Evolutionary conservation across 2,329 filamentous ascomycete genomes (phyloP).

Genomic region (Huntiella abstrusa): DNA sequence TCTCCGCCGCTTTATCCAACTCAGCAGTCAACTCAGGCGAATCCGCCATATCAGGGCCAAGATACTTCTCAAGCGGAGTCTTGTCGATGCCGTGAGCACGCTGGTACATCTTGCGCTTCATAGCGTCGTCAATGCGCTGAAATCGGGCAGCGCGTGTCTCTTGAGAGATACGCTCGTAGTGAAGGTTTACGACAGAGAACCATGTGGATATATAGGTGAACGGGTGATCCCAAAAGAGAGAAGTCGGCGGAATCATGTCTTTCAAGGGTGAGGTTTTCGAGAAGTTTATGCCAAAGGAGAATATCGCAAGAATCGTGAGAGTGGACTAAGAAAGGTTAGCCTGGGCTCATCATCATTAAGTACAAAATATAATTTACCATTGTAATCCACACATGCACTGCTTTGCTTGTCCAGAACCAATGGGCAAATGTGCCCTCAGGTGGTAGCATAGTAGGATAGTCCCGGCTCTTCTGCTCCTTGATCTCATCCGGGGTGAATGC

Average conservation of each 20-base stretch:
- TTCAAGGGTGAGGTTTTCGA: constrained; percentile 58
- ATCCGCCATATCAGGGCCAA: constrained; percentile 12
- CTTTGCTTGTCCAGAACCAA: constrained; percentile 63
- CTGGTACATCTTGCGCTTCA: constrained; percentile 70
- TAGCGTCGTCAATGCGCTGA: constrained; percentile 62
- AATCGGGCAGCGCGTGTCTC: constrained; percentile 53
- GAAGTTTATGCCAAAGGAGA: constrained; percentile 65
- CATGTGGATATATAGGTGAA: constrained; percentile 45
- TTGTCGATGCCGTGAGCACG: constrained; percentile 67
- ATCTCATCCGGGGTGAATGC: constrained; percentile 46
- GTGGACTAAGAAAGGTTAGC: constrained; percentile 30
- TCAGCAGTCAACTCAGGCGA: neutral
- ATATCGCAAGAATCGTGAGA: constrained; percentile 47
- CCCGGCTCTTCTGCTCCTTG: constrained; percentile 43
- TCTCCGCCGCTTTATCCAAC: constrained; percentile 8
- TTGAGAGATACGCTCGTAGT: constrained; percentile 51
- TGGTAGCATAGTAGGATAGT: constrained; percentile 82
- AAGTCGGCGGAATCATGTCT: constrained; percentile 55
- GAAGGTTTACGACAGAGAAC: constrained; percentile 55
- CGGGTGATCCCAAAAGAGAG: constrained; percentile 51
- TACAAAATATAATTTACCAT: constrained; percentile 37
- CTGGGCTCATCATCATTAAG: no score
- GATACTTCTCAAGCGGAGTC: constrained; percentile 31
- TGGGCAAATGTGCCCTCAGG: constrained; percentile 64
- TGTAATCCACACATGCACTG: constrained; percentile 65